A percentile compares a stretch with the other conserved stretches of the same genome.
Conservation (phyloP, 2,329 filamentous ascomycete genomes). For the Diaporthe citriasiana region DNA sequence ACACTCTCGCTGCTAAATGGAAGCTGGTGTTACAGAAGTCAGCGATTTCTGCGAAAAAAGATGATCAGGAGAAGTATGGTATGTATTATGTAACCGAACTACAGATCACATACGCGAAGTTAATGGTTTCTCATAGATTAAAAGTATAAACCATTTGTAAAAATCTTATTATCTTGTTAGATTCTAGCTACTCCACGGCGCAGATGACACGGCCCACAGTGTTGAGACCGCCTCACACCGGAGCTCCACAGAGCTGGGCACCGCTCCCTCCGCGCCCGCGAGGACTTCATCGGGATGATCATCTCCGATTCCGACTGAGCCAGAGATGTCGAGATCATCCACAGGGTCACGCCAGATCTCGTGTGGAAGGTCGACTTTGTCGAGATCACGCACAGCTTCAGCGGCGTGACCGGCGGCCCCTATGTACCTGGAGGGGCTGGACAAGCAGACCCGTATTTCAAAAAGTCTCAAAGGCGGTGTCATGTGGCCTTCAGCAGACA, state of each 20-base stretch:
- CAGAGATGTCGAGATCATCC: constrained; percentile 41
- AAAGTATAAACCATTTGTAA: background rate
- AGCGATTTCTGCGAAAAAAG: background rate
- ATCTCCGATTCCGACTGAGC: constrained; percentile 45
- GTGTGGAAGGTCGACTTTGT: constrained; percentile 44
- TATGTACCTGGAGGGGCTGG: constrained; percentile 46
- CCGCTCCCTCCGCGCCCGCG: background rate
- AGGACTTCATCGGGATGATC: constrained; percentile 30
- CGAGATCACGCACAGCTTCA: constrained; percentile 45
- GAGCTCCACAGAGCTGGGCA: background rate
- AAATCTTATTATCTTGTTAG: background rate
- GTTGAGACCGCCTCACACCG: background rate
- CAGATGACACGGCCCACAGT: background rate
- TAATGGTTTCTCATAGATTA: background rate
- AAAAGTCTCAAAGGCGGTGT: constrained; percentile 45
- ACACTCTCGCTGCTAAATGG: background rate
- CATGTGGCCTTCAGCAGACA: no score
- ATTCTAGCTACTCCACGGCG: background rate
- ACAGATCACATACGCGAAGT: background rate
- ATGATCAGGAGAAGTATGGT: background rate
- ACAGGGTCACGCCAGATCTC: constrained; percentile 41
- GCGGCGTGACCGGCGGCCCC: constrained; percentile 46
- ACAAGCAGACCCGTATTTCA: constrained; percentile 42
- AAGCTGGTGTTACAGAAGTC: background rate
- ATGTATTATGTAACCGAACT: background rate